Percentiles rank a stretch among this genome's conserved stretches.
Evolutionary conservation across 805 yeast species (phyloP).

Genomic region (Candida ponderosae): DNA sequence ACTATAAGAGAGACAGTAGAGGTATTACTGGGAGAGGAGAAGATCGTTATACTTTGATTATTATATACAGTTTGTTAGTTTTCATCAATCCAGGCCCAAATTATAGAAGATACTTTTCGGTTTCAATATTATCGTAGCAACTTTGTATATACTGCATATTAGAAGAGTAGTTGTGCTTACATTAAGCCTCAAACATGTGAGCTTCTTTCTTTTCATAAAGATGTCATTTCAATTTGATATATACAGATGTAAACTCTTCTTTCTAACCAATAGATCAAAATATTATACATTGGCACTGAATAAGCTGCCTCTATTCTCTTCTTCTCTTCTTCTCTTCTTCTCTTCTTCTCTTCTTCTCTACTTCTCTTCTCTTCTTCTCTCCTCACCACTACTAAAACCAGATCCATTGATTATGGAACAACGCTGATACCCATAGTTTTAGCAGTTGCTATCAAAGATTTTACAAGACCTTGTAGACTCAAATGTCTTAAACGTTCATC

Average conservation of each 20-base stretch:
- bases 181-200: no score
- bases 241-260: not conserved
- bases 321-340: conserved; percentile 2
- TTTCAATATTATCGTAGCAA: no score
- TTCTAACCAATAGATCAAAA: not conserved
- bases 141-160: no score
- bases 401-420: conserved; percentile 58
- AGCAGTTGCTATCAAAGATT: conserved; percentile 84
- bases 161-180: no score
- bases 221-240: not conserved
- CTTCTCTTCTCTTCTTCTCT: conserved; percentile 9
- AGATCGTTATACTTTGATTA: no score
- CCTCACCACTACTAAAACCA: conserved; percentile 56
- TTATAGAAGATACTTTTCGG: no score
- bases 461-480: conserved; percentile 69
- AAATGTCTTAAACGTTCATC: conserved; percentile 71
- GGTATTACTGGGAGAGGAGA: no score
- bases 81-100: no score
- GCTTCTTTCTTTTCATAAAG: not conserved
- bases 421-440: conserved; percentile 81
- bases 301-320: no score
- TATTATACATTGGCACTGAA: not conserved
- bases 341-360: conserved; percentile 6
- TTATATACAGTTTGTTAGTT: no score
- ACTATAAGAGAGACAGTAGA: no score